A percentile compares a stretch with the other conserved stretches of the same genome.
These are phyloP conservation scores for Hanseniaspora jakobsenii DNA, from an alignment of 805 yeast species.

Conservation along the genomic window DNA sequence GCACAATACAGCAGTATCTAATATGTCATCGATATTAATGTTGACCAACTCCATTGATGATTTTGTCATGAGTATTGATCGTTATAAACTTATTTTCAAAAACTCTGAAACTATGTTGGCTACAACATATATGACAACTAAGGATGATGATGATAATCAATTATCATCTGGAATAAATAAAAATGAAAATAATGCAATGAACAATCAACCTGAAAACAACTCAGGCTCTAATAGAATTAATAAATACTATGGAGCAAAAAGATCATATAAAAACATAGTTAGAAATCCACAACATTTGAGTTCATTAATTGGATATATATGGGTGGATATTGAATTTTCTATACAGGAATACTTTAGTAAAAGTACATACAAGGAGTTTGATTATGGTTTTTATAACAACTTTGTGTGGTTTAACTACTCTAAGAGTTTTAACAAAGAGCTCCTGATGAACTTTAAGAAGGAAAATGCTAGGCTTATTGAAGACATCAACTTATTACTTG, in stretches of 20 bases:
- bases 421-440: background rate
- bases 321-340: constrained; percentile 10
- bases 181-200: no score
- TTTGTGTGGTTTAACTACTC: constrained; percentile 14
- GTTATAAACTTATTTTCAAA: constrained; percentile 4
- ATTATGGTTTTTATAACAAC: constrained; percentile 12
- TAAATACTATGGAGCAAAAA: no score
- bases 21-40: constrained; percentile 28
- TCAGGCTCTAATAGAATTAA: no score
- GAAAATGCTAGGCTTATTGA: constrained; percentile 1
- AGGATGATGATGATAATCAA: background rate
- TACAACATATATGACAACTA: background rate
- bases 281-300: no score
- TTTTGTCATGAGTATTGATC: constrained; percentile 17
- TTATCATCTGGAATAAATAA: background rate
- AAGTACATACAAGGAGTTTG: constrained; percentile 8
- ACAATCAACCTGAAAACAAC: no score
- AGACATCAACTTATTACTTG: no score
- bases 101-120: constrained; percentile 13
- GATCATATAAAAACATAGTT: no score
- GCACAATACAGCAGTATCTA: constrained; percentile 26
- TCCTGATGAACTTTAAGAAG: background rate
- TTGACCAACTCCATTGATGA: constrained; percentile 31
- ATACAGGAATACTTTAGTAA: constrained; percentile 3
- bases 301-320: constrained; percentile 13